Evolutionary conservation across 495 filamentous ascomycete species (phyloP).

Genomic region (Penicillium turbatum): DNA sequence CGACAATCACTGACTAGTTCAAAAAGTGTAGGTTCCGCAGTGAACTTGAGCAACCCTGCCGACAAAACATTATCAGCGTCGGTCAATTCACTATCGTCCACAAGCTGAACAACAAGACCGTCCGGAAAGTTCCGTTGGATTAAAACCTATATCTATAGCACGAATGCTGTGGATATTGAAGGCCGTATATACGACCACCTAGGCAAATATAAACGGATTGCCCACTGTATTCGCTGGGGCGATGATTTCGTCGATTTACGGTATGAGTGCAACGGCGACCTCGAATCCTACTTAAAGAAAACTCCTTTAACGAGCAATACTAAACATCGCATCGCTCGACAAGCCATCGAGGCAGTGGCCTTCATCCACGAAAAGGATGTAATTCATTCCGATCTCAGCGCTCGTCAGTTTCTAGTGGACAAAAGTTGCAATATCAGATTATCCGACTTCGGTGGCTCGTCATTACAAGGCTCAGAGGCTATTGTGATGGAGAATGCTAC

Average conservation of each 20-base stretch:
- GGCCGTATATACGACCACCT: constrained; percentile 1
- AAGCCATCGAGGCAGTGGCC: constrained; percentile 3
- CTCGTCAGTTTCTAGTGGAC: constrained; percentile 14
- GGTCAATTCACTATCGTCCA: constrained; percentile 2
- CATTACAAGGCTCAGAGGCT: constrained; percentile 20
- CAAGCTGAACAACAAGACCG: constrained; percentile 4
- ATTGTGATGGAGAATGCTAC: constrained; percentile 11
- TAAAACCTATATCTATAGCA: background rate
- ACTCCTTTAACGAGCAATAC: background rate
- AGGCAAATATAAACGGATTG: constrained; percentile 9
- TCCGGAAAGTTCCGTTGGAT: constrained; percentile 1
- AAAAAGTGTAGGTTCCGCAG: too few relatives aligned
- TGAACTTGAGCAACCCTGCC: background rate
- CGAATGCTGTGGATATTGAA: background rate
- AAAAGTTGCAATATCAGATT: constrained; percentile 19
- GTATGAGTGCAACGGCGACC: constrained; percentile 7
- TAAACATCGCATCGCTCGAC: background rate
- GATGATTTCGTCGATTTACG: constrained; percentile 6
- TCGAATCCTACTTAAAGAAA: constrained; percentile 7
- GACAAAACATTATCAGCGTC: background rate
- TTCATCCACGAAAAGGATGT: constrained; percentile 6
- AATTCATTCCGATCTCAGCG: constrained; percentile 9
- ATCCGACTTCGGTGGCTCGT: constrained; percentile 30
- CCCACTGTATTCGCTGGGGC: constrained; percentile 1
- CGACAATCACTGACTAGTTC: too few relatives aligned